Base-by-base conservation (phyloP, 2,329 filamentous ascomycete species). In the Exserohilum rostratum region DNA sequence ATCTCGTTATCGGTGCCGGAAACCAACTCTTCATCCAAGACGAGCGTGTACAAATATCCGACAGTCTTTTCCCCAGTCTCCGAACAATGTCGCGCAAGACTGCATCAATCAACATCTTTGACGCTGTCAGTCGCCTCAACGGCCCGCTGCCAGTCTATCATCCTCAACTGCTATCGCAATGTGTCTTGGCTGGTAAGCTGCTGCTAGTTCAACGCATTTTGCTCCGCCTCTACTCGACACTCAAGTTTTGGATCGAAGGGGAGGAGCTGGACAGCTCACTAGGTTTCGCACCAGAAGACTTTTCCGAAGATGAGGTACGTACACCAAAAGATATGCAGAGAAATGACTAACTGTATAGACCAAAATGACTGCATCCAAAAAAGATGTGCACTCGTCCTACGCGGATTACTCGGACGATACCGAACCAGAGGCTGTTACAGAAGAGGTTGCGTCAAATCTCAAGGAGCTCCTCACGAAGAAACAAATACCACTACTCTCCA, bases 11-110 rank as follows among this genome's bases (percentile, higher is more conserved):
- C 51, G 93, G 92, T 1, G 87, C 92, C 6, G 95, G 95, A 0
- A 96, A 96, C 69, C 93, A 97, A 70, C 80, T 99, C 11, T 93
- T 96, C 71, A 82, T 96, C 6, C 88, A 93, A 69, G 90, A 91
- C 64, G 86, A 93, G 55, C 81, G 85, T n/a, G 85, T 96, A 20
- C 83, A 88, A 50, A 79, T 85, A 5, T 82, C 83, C 0, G 83
- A 87, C 55, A 82, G 84, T 7, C 76, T 90, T 9, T 80, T 88
- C 15, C 80, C 83, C 6, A 80, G 81, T 46, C 72, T 87, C 39
- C 79, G 82, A 27, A 77, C 82, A 35, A 78, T 81, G 2, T 76
- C 80, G 5, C 74, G 76, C 77, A 67, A 80, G 37, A 75, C 74
- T 10, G 80, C 80, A 4, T 80, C 79, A 1, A 83, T 86, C 71